Evolutionary conservation across 805 yeast genomes (phyloP), one percentile per base, ranked within the genome.

Genomic region (Yarrowia phangngaensis): DNA sequence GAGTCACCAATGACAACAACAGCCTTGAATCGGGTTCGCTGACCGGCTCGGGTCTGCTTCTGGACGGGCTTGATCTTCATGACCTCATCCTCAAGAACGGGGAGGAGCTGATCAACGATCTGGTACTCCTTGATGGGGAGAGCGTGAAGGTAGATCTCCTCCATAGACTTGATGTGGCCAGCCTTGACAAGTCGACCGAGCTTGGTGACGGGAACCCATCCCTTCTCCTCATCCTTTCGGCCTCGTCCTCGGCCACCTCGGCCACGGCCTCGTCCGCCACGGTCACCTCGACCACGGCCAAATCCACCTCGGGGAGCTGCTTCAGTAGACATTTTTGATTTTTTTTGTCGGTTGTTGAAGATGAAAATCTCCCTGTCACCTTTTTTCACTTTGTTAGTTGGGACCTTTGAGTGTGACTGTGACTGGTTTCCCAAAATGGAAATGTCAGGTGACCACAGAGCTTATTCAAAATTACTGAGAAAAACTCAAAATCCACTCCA

Each of bases 31-130:
- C 98, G 88, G 78, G 97, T 92, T 83, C 98, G 90, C 82, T 92
- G 98, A 88, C 98, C 98, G 69, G 98, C 98, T 78, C 95, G 82
- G 82, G 98, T 92, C 79, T 92, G 98, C 84, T 92, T 92, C 79
- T 92, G 98, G 66, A 92, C 98, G 64, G 98, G 95, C 80, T 90
- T 83, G 80, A 92, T 92, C 87, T 90, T 90, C 98, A 92, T 92
- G 70, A 92, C 97, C 79, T 90, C 95, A 73, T 92, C 98, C 76
- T 84, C 82, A 71, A 92, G 83, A 69, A 76, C 82, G 72, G 98
- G 98, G 68, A 92, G 80, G 73, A 92, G 79, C 70, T 80, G 81
- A 80, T 92, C 98, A 68, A 92, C 84, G 80, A 92, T 85, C 80
- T 92, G 97, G 85, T 75, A 89, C 80, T 92, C 98, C 89, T 92